Evolutionary conservation across 2,329 filamentous ascomycete species (phyloP), one percentile per base, ranked within the genome.

Genomic region (Phialophora verrucosa): DNA sequence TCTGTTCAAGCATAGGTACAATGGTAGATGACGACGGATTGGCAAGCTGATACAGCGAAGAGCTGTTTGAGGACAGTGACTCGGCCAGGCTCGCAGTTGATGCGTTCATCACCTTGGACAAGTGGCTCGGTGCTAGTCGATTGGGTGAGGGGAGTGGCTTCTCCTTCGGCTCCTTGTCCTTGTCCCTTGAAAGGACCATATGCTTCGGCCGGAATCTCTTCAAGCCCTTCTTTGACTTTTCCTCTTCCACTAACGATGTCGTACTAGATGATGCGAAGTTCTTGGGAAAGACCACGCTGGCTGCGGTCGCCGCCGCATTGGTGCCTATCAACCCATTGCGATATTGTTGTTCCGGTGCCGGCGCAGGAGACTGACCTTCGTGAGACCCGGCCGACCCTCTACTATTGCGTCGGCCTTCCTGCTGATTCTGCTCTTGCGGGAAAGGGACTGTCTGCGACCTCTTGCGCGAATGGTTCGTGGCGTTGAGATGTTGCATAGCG

Each of bases 131-230:
- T 61, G 83, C 82, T 38, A 85, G 78, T 71, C 85, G 86, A 62
- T 83, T 85, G 0, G 88, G 88, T 7, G 87, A 89, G 0, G 87
- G 86, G 35, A 87, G 74, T 1, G 83, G 80, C 59, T 83, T 83
- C 25, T 83, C 79, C 69, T 83, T 84, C 60, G 51, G 67, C 67
- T 64, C 74, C 62, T 76, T 71, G 65, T 87, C 84, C 71, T 85
- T 87, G 53, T 88, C 84, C 67, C 85, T 84, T n/a, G 84, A 85
- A 17, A 88, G 83, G 4, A 83, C 84, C 69, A 89, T 88, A 69
- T 84, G 85, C 77, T 89, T 89, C 1, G 87, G 87, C 73, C 89
- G 89, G 74, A 90, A 90, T 76, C 90, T 90, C 84, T 88, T 89
- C 44, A 85, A 86, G 73, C 84, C 84, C 66, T 84, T 82, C 73